Base-by-base conservation (phyloP, 371 early-diverging fungal species). In the Paraphysoderma sedebokerense region DNA sequence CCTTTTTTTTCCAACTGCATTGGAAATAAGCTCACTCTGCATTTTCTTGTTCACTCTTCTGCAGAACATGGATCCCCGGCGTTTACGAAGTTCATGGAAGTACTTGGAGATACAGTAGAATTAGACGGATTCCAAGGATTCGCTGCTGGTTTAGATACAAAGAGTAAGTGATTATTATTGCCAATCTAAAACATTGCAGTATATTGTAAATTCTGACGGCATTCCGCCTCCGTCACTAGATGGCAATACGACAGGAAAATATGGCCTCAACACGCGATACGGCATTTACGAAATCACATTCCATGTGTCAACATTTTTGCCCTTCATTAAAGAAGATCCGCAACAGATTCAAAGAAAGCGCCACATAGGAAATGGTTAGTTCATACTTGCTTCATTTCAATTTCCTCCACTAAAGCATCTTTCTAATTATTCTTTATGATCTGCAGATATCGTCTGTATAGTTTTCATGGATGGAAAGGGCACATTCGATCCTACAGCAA, bases 321-420 rank as follows among this genome's bases (percentile, higher is more conserved):
- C 66, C 3, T 50, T 44, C 41, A 41, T 46, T 11, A 17, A 27
- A 32, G 50, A 34, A 11, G 65, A 66, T 33, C 33, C 17, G 13
- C 66, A 66, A 51, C 67, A 66, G 44, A 57, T 66, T n/a, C 49
- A 64, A 33, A 44, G 56, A 44, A 64, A 64, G 53, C 22, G 56
- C 27, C 60, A 64, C 42, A 64, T 62, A 33, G 65, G 63, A 19
- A 61, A 62, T 35, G 63, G 48, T n/a, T n/a, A n/a, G n/a, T n/a
- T n/a, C n/a, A n/a, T n/a, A n/a, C n/a, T n/a, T 57, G 34, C 15
- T 1, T 29, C 2, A 8, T 40, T 34, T 34, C 35, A 13, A 13
- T 34, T n/a, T n/a, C 13, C 13, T 13, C 13, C 13, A 34, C 35
- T 13, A 34, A 13, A 34, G n/a, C n/a, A 34, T 34, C 17, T 29